Percentiles rank a stretch among this genome's conserved stretches.
phyloP scores from a whole-genome alignment of 164 flowering plant genomes.

The Umbellularia californica region DNA sequence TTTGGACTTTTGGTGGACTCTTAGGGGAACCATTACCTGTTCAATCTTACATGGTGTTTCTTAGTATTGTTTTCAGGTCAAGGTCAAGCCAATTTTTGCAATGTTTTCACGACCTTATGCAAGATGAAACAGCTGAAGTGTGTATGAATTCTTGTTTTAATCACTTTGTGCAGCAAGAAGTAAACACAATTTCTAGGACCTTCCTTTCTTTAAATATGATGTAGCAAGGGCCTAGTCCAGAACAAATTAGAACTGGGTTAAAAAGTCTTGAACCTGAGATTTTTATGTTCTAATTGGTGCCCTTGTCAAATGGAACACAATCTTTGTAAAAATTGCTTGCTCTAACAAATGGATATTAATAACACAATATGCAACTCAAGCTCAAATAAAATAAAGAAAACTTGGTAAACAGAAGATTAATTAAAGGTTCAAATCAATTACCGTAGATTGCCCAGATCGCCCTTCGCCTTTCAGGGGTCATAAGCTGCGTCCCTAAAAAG shows the following conservation, averaged over 20 bases:
- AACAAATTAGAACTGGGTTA: background rate
- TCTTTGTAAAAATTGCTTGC: background rate
- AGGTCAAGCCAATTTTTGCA: too few species aligned
- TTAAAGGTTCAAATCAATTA: constrained; percentile 19
- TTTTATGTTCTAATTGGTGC: background rate
- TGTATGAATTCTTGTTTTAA: too few species aligned
- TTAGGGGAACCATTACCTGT: too few species aligned
- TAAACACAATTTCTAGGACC: too few species aligned
- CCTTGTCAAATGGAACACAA: background rate
- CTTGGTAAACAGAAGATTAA: background rate
- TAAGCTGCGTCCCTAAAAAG: constrained; percentile 68
- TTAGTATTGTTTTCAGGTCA: too few species aligned
- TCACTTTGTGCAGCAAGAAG: too few species aligned
- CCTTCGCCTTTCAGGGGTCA: constrained; percentile 76
- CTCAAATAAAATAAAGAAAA: background rate
- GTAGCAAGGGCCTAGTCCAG: background rate
- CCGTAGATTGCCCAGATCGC: constrained; percentile 98
- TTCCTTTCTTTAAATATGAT: too few species aligned
- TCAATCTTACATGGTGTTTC: too few species aligned
- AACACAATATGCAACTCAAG: background rate
- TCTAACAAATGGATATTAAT: background rate
- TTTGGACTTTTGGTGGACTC: background rate
- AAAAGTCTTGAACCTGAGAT: background rate
- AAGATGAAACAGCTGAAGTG: too few species aligned
- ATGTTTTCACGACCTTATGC: too few species aligned